phyloP scores from a whole-genome alignment of 208 protist genomes.

The Acanthamoeba lenticulata region DNA sequence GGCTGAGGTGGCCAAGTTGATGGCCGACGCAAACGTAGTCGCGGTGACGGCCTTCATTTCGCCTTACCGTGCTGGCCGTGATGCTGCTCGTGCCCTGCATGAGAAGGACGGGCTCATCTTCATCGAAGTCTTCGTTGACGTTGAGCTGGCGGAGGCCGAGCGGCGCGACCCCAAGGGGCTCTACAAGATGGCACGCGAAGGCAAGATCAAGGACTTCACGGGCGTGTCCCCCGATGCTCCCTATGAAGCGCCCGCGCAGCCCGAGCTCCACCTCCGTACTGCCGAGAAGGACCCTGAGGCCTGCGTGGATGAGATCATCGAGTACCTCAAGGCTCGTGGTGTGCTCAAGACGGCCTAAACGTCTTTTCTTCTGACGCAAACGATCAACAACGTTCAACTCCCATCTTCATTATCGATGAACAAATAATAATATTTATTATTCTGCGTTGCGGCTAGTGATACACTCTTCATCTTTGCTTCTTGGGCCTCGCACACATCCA shows the following conservation, averaged over 20 bases:
- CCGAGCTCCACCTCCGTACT: background rate
- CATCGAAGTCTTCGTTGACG: slow-evolving; percentile 52
- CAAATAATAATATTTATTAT: background rate
- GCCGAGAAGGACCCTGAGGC: background rate
- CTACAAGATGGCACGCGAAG: slow-evolving; percentile 59
- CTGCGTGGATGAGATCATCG: slow-evolving; percentile 44
- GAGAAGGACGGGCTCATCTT: slow-evolving; percentile 45
- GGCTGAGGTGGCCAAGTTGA: slow-evolving; percentile 55
- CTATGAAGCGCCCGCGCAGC: slow-evolving; percentile 39
- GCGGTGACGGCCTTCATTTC: slow-evolving; percentile 45
- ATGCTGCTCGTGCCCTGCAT: background rate
- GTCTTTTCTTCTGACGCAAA: background rate
- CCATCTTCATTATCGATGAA: background rate
- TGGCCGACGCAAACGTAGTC: slow-evolving; percentile 38
- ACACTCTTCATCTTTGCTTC: too few relatives aligned
- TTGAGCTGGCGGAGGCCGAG: slow-evolving; percentile 1
- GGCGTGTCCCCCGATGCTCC: slow-evolving; percentile 35
- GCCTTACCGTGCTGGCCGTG: background rate
- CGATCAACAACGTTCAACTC: background rate
- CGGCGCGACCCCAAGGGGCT: slow-evolving; percentile 58
- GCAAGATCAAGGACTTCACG: slow-evolving; percentile 64
- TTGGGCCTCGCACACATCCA: too few relatives aligned
- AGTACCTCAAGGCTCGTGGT: background rate
- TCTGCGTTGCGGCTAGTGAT: too few relatives aligned
- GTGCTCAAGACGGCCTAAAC: background rate